Conservation (phyloP, 129 eudicot species). For the Erigeron canadensis region DNA sequence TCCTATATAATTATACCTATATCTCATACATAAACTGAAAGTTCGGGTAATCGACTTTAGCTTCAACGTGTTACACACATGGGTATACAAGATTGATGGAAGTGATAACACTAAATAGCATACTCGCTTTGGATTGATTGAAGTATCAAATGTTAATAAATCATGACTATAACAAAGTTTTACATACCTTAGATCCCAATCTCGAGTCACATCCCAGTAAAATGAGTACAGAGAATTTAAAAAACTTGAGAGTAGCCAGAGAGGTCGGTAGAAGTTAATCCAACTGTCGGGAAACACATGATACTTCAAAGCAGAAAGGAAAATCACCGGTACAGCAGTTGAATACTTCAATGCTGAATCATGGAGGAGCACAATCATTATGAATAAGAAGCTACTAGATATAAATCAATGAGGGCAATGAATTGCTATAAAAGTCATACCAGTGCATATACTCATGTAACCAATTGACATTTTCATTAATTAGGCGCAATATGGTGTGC, state of each 20-base stretch:
- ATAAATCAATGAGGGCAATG: too few species aligned
- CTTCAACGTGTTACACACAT: too few species aligned
- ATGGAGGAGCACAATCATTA: constrained; percentile 5
- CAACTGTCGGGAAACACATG: constrained; percentile 79
- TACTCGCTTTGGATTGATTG: neutral
- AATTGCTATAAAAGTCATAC: neutral
- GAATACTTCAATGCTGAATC: constrained; percentile 94
- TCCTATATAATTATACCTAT: too few species aligned
- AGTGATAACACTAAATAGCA: too few species aligned
- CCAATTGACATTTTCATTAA: neutral
- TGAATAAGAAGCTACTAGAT: too few species aligned
- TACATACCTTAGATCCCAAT: constrained; percentile 95
- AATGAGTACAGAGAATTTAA: constrained; percentile 80
- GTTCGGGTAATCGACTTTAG: too few species aligned
- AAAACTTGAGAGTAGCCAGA: constrained; percentile 82
- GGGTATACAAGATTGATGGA: too few species aligned
- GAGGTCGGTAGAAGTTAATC: constrained; percentile 73
- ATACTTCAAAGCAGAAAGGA: constrained; percentile 95
- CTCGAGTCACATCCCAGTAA: constrained; percentile 93
- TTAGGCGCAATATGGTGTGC: too few species aligned
- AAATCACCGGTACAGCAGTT: constrained; percentile 89
- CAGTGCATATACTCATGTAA: neutral
- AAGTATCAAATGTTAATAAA: neutral
- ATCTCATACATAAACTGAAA: too few species aligned
- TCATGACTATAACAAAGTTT: neutral